phyloP scores from a whole-genome alignment of 2,329 filamentous ascomycete genomes.

The Dendrostoma leiphaemia region DNA sequence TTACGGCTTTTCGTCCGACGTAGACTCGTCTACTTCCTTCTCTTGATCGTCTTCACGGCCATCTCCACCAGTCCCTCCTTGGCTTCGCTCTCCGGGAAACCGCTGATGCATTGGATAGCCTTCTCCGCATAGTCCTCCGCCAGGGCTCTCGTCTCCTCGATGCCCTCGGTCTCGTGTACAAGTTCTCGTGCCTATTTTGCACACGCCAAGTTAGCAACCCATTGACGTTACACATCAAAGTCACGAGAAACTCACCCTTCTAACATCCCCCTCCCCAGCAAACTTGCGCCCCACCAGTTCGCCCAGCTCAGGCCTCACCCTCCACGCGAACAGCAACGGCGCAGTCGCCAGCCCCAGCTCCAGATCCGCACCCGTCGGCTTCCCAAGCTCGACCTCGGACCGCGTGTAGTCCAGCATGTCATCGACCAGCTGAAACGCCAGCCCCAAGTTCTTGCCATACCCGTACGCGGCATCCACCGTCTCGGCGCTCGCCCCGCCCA shows the following conservation, averaged over 20 bases:
- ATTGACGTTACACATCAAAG: neutral
- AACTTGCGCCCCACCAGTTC: conserved; percentile 92
- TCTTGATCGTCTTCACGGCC: conserved; percentile 86
- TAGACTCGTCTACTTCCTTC: conserved; percentile 64
- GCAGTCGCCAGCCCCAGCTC: conserved; percentile 93
- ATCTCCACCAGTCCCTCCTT: conserved; percentile 90
- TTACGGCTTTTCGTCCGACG: neutral
- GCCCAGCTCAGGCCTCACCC: conserved; percentile 79
- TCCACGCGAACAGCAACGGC: conserved; percentile 94
- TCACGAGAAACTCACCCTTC: conserved; percentile 59
- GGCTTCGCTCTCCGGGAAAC: conserved; percentile 91
- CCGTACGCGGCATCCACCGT: conserved; percentile 89
- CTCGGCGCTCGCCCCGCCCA: conserved; percentile 71
- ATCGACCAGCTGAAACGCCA: conserved; percentile 96
- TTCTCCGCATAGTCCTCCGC: conserved; percentile 89
- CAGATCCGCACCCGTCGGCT: conserved; percentile 90
- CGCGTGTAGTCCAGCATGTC: conserved; percentile 97
- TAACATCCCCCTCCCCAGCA: conserved; percentile 75
- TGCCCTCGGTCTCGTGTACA: conserved; percentile 78
- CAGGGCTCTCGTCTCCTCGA: conserved; percentile 87
- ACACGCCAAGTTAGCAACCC: conserved; percentile 7
- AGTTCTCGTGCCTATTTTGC: conserved; percentile 75
- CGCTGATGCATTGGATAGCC: conserved; percentile 78
- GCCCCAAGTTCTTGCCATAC: conserved; percentile 89
- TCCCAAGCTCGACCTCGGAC: conserved; percentile 80